Evolutionary conservation across 2,329 filamentous ascomycete genomes (phyloP), one percentile per base, ranked within the genome.

Genomic region (Exophiala bonariae): DNA sequence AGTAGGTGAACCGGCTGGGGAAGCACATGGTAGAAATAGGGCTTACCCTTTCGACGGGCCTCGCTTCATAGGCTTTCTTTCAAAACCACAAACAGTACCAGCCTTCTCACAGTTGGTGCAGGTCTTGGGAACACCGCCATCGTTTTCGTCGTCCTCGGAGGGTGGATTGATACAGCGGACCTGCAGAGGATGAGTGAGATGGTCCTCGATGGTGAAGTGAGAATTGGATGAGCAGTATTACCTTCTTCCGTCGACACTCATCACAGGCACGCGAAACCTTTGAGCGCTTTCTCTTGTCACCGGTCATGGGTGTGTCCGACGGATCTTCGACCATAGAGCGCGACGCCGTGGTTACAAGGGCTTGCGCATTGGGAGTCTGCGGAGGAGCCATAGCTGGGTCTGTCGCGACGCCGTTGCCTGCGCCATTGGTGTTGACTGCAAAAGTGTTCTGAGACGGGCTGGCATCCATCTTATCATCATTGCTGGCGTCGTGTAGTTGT

Each of bases 191-290:
- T 52, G 14, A 41, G 41, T 53, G 18, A 38, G 37, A 43, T 9
- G 17, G 9, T 33, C 4, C n/a, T n/a, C n/a, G n/a, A n/a, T n/a
- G 18, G 14, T 23, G 16, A 45, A 19, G 14, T 30, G 13, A 22
- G 20, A 8, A 3, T 9, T 7, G 14, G 17, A n/a, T 4, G 37
- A 10, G 10, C 16, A 5, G 30, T 49, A 56, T 41, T 64, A 78
- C 76, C 73, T 92, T 95, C 69, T 95, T 95, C 45, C 89, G 80
- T 34, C 90, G 79, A 63, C 89, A 95, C 63, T 95, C 89, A 63
- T 96, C 89, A 61, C 89, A 96, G 2, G 89, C 90, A 30, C 89
- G 80, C 9, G 89, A 95, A 4, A 93, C 89, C 66, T 95, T 95
- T 4, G 86, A 87, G 49, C 89, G 78, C 65, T 93, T 93, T 53